A percentile compares a stretch with the other conserved stretches of the same genome.
Conservation (phyloP, 176 grass and related monocot species). For the Carex myosuroides region DNA sequence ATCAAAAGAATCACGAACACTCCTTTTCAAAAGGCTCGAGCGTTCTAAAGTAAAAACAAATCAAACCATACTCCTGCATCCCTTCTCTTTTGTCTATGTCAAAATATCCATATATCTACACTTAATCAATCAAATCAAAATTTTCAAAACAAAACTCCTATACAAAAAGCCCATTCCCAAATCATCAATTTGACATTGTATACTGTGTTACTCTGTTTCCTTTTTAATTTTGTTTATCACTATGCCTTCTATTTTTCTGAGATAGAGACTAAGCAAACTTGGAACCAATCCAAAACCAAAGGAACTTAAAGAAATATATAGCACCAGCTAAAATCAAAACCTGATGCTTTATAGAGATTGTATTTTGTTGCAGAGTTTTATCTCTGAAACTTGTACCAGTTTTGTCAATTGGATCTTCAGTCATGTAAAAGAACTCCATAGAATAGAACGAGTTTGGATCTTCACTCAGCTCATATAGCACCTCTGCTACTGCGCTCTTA, state of each 20-base stretch:
- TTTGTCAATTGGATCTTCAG: constrained; percentile 25
- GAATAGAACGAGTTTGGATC: constrained; percentile 47
- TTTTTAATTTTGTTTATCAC: neutral
- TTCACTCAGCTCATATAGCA: constrained; percentile 51
- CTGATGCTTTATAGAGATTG: constrained; percentile 59
- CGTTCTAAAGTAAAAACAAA: neutral
- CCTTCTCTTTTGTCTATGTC: neutral
- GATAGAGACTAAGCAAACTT: neutral
- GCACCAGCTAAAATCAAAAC: constrained; percentile 37
- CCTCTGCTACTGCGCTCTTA: constrained; percentile 52
- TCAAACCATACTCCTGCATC: neutral
- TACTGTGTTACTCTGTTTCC: neutral
- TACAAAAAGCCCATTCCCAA: neutral
- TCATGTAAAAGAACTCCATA: constrained; percentile 62
- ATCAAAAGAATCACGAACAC: neutral
- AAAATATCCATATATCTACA: neutral
- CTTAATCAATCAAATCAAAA: constrained; percentile 6
- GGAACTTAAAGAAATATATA: constrained; percentile 37
- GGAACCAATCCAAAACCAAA: constrained; percentile 26
- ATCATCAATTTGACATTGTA: neutral
- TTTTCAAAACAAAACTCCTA: constrained; percentile 4
- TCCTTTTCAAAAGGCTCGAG: neutral
- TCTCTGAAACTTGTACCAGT: constrained; percentile 11
- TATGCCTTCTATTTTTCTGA: neutral
- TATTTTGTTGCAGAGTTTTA: constrained; percentile 27